Percentiles rank a stretch among this genome's conserved stretches.
Evolutionary conservation across 1,139 yeast genomes (phyloP).

Genomic region (Blastobotrys aristatus): DNA sequence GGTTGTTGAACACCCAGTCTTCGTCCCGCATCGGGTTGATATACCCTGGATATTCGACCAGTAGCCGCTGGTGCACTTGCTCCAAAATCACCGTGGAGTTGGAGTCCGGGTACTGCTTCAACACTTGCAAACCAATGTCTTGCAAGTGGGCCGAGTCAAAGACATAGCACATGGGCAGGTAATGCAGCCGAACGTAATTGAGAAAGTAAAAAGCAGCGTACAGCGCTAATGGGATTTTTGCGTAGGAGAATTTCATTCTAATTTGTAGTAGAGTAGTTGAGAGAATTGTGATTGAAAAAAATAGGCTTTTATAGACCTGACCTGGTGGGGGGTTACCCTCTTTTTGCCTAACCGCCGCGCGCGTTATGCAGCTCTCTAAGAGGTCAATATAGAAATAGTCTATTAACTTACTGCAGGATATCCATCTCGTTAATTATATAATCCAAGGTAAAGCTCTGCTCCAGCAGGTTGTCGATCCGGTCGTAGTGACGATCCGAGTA

Average conservation of each 20-base stretch:
- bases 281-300: too few relatives aligned
- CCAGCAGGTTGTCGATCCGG: constrained; percentile 72
- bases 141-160: constrained; percentile 50
- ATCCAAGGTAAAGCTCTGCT: constrained; percentile 79
- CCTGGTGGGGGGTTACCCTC: too few relatives aligned
- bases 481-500: constrained; percentile 81
- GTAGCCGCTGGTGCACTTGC: constrained; percentile 55
- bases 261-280: too few relatives aligned
- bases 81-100: constrained; percentile 57
- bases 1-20: constrained; percentile 95
- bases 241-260: constrained; percentile 12
- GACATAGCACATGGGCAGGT: constrained; percentile 56
- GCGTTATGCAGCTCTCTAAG: too few relatives aligned
- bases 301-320: too few relatives aligned
- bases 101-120: constrained; percentile 38
- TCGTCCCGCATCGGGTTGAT: constrained; percentile 66
- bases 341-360: too few relatives aligned
- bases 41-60: constrained; percentile 59
- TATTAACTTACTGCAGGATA: constrained; percentile 2
- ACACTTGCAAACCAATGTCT: constrained; percentile 43
- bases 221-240: constrained; percentile 7
- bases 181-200: constrained; percentile 21
- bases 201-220: constrained; percentile 17
- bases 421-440: constrained; percentile 67
- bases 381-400: too few relatives aligned